Evolutionary conservation across 805 yeast genomes (phyloP), one percentile per base, ranked within the genome.

Genomic region (Komagataella populi): DNA sequence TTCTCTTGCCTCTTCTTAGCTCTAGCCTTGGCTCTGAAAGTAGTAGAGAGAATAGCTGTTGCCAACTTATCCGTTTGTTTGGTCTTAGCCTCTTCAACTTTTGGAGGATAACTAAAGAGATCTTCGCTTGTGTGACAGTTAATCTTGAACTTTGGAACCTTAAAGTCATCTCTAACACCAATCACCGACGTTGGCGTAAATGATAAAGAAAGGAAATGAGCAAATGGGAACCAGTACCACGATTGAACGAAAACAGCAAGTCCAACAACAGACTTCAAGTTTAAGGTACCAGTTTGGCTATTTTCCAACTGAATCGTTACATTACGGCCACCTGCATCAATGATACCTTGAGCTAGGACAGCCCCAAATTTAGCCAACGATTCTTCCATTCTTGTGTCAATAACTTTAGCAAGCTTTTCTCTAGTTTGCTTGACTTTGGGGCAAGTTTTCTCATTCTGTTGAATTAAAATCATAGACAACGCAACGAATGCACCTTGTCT

Each of bases 141-240:
- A 54, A 93, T 71, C 47, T 81, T 79, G 62, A 93, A 82, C 62
- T 86, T 78, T 30, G 99, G 98, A 54, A 87, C 83, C 65, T 83
- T 83, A 65, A 91, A 76, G 66, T 90, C 96, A 55, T 78, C 84
- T 52, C 83, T 81, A 10, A 93, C 86, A 56, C 96, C 96, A 57
- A 87, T 81, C 18, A 91, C 77, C 6, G 95, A 80, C 2, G 98
- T 93, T 50, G 99, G 96, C 6, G 93, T 78, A 69, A 90, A 90
- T 43, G 97, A 87, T 57, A 93, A 76, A 17, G 95, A 83, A 60
- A 93, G 71, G 71, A 93, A 93, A 68, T 93, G 98, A 1, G 97
- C 80, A 53, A 90, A 76, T 54, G 99, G 99, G 80, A 83, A 93
- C 99, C 99, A 93, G 69, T 89, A 87, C 99, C 99, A 93, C 63